phyloP scores from a whole-genome alignment of 257 asterid species.

The Prunella vulgaris region DNA sequence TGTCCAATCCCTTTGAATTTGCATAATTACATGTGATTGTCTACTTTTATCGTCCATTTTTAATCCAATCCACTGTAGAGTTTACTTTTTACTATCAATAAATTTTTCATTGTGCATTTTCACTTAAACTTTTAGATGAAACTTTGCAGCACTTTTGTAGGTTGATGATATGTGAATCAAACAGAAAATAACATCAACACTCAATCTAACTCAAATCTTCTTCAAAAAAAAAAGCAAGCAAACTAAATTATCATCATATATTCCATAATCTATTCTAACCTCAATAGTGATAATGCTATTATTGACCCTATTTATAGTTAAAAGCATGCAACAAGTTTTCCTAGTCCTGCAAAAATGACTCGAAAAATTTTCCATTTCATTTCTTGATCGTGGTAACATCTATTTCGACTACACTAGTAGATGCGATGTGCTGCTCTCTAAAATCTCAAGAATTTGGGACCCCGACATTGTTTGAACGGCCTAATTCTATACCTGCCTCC shows the following conservation, averaged over 20 bases:
- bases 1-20: too few species aligned
- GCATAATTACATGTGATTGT: too few species aligned
- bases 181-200: too few species aligned
- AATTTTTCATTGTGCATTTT: too few species aligned
- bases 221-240: neutral
- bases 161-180: too few species aligned
- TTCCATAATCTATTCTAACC: neutral
- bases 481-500: constrained; percentile 31
- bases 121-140: too few species aligned
- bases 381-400: neutral
- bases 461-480: neutral
- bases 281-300: neutral
- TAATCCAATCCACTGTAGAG: too few species aligned
- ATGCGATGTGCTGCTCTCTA: constrained; percentile 1
- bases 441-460: constrained; percentile 19
- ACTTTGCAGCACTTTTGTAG: too few species aligned
- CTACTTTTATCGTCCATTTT: too few species aligned
- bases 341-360: constrained; percentile 15
- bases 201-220: neutral
- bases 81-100: too few species aligned
- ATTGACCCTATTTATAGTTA: neutral
- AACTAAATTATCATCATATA: neutral
- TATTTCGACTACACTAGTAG: constrained; percentile 19
- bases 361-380: neutral
- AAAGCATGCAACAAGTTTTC: neutral